These are phyloP conservation scores for Chaetomiaceae sp. DNA, from an alignment of 2,329 filamentous ascomycete genomes.

Conservation along the genomic window DNA sequence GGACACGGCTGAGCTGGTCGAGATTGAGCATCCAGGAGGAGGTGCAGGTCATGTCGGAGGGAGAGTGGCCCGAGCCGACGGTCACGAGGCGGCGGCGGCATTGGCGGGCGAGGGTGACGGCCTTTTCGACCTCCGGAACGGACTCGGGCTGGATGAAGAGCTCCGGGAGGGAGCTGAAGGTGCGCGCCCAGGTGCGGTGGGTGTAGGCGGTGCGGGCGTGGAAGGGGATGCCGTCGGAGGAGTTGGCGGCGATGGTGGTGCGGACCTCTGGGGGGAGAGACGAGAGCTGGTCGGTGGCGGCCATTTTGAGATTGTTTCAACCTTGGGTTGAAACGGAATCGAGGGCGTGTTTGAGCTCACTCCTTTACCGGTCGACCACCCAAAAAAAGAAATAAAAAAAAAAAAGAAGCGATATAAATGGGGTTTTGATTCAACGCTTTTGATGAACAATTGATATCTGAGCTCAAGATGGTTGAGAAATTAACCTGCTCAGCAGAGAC, in stretches of 20 bases:
- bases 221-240: constrained; percentile 57
- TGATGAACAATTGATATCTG: too few species aligned
- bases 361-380: too few species aligned
- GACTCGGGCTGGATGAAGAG: constrained; percentile 83
- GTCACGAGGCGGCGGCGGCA: constrained; percentile 78
- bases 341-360: neutral
- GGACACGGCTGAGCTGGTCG: constrained; percentile 70
- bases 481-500: too few species aligned
- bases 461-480: too few species aligned
- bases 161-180: constrained; percentile 83
- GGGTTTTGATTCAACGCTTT: too few species aligned
- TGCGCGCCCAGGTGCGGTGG: constrained; percentile 92
- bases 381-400: too few species aligned
- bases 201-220: constrained; percentile 66
- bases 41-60: constrained; percentile 85
- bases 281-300: constrained; percentile 5
- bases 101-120: constrained; percentile 71
- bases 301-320: constrained; percentile 4
- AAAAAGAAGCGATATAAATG: too few species aligned
- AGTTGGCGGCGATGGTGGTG: constrained; percentile 14
- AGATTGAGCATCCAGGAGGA: constrained; percentile 94
- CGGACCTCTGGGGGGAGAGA: constrained; percentile 18
- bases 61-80: constrained; percentile 89
- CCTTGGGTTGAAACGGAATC: neutral
- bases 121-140: constrained; percentile 75